Evolutionary conservation across 2,329 filamentous ascomycete genomes (phyloP), one percentile per base, ranked within the genome.

Genomic region (Alternaria hordeiaustralica): DNA sequence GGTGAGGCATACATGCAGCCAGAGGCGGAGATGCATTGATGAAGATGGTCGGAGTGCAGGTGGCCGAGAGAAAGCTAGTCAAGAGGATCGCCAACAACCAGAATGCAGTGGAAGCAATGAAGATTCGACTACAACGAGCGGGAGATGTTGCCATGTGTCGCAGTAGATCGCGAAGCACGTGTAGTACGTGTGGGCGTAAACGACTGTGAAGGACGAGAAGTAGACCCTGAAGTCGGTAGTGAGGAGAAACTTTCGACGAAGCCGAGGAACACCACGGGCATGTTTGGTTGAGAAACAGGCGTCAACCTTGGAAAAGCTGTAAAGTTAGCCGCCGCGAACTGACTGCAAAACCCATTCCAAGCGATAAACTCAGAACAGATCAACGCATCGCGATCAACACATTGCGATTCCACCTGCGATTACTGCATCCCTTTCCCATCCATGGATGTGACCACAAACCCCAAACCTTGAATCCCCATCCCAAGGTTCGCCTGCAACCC

Each of bases 291-390:
- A 10, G 15, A 1, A 41, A 10, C 9, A 41, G 8, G 15, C 1
- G 1, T 18, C 36, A 41, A 36, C 33, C 33, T 9, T 36, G 8
- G 0, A n/a, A 36, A 9, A 5, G 4, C 15, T 36, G 33, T 5
- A 36, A n/a, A n/a, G 7, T n/a, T 3, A 41, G 5, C n/a, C n/a
- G n/a, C n/a, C n/a, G n/a, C 5, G 2, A 18, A 18, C 15, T 41
- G n/a, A 41, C n/a, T 3, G n/a, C n/a, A 6, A 10, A 10, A 1
- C 1, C n/a, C 3, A 18, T 6, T 10, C n/a, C n/a, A 0, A 41
- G 4, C 10, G 8, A 41, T 18, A 41, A 41, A 41, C 36, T 41
- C 36, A 41, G 36, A 18, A 6, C 33, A 41, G 1, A 41, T 41
- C 15, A 18, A 41, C 0, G 18, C 36, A 41, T 18, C 1, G 1